Percentiles rank a stretch among this genome's conserved stretches.
Conservation (phyloP, 805 yeast genomes). For the Clavispora fructus region DNA sequence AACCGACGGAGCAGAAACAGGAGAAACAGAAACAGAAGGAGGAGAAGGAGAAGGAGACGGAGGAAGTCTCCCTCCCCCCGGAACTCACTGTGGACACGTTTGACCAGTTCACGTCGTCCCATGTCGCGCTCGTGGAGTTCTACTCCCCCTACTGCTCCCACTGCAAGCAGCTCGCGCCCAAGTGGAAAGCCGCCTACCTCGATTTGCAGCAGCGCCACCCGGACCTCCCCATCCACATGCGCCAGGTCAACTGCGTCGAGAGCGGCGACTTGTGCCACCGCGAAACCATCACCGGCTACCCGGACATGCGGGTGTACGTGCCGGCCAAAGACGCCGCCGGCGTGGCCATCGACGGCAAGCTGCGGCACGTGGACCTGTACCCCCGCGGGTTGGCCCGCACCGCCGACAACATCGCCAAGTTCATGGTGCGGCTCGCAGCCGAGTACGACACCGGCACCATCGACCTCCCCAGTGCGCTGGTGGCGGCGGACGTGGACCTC, state of each 20-base stretch:
- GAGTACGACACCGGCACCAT: constrained; percentile 38
- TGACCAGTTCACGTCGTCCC: constrained; percentile 42
- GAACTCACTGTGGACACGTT: constrained; percentile 48
- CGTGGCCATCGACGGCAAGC: constrained; percentile 20
- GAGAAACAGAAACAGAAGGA: not conserved
- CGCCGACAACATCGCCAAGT: constrained; percentile 45
- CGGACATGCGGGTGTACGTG: constrained; percentile 65
- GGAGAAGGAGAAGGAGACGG: not conserved
- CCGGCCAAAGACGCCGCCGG: constrained; percentile 38
- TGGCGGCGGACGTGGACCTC: constrained; percentile 32
- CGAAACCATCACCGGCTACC: constrained; percentile 62
- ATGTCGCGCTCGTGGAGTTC: constrained; percentile 77
- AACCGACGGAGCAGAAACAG: too few species aligned
- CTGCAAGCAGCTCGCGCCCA: constrained; percentile 74
- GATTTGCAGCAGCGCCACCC: constrained; percentile 30
- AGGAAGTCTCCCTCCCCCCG: constrained; percentile 36
- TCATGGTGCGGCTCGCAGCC: constrained; percentile 49
- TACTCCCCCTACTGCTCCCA: constrained; percentile 87
- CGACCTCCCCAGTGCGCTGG: constrained; percentile 39
- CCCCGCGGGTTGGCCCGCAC: constrained; percentile 45
- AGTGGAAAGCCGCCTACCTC: constrained; percentile 67
- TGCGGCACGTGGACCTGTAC: constrained; percentile 35
- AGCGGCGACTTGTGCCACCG: constrained; percentile 80
- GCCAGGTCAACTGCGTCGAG: constrained; percentile 80
- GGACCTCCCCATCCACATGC: constrained; percentile 45